A percentile compares a stretch with the other conserved stretches of the same genome.
These are phyloP conservation scores for Chrysochromulina parva DNA, from an alignment of 78 protist genomes.

Conservation along the genomic window DNA sequence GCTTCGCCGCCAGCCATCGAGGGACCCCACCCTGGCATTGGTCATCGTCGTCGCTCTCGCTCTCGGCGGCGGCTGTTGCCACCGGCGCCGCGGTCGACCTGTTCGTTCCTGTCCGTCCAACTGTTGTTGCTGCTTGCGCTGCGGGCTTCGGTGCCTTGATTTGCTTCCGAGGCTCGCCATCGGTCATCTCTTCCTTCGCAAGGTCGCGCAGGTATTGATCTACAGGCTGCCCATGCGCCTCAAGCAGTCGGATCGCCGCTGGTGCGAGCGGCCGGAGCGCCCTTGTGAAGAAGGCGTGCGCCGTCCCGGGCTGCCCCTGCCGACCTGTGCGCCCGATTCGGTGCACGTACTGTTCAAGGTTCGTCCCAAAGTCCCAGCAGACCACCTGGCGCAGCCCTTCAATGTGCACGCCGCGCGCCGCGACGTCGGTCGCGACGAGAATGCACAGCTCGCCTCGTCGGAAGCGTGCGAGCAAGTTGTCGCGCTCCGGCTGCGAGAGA, in stretches of 20 bases:
- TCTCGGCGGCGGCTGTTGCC: no score
- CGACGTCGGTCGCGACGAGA: slow-evolving; percentile 40
- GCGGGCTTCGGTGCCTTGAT: no score
- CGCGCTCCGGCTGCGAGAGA: slow-evolving; percentile 29
- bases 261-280: not conserved
- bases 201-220: not conserved
- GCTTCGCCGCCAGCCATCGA: no score
- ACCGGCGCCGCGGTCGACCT: no score
- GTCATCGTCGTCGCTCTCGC: no score
- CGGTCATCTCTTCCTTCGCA: not conserved
- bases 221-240: not conserved
- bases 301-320: slow-evolving; percentile 68
- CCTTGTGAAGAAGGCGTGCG: slow-evolving; percentile 72
- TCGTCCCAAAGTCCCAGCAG: slow-evolving; percentile 38
- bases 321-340: slow-evolving; percentile 94
- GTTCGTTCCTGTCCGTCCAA: no score
- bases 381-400: slow-evolving; percentile 29
- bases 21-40: no score
- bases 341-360: slow-evolving; percentile 90
- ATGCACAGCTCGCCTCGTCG: not conserved
- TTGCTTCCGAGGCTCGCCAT: no score
- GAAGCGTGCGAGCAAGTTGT: not conserved
- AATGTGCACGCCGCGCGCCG: slow-evolving; percentile 26
- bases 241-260: not conserved
- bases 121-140: no score